Evolutionary conservation across 2,329 filamentous ascomycete genomes (phyloP).

Genomic region (Aspergillus candidus): DNA sequence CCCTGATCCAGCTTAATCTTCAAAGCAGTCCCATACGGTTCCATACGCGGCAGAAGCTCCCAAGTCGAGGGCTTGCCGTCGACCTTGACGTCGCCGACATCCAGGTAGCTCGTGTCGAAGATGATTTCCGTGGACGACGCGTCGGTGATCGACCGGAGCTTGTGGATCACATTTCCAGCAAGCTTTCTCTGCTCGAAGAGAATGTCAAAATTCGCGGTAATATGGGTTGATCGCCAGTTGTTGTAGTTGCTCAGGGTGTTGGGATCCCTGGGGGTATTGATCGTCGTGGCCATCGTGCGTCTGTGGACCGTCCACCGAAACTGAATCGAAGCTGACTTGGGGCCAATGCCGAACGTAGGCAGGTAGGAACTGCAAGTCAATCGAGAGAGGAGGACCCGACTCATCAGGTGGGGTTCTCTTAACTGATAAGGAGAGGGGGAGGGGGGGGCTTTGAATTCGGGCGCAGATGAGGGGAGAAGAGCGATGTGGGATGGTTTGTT

Average conservation of each 20-base stretch:
- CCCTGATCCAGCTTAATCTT: slow-evolving; percentile 45
- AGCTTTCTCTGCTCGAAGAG: slow-evolving; percentile 76
- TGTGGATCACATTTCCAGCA: slow-evolving; percentile 68
- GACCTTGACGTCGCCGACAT: slow-evolving; percentile 65
- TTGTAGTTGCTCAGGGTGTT: slow-evolving; percentile 91
- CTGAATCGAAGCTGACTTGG: slow-evolving; percentile 2
- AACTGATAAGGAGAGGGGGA: no score
- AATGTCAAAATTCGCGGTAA: slow-evolving; percentile 71
- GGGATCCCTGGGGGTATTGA: slow-evolving; percentile 61
- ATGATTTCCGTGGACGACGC: slow-evolving; percentile 69
- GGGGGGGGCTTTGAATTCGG: no score
- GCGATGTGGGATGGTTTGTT: no score
- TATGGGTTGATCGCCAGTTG: slow-evolving; percentile 78
- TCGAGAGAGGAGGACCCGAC: no score
- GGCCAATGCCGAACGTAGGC: no score
- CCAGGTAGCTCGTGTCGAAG: slow-evolving; percentile 79
- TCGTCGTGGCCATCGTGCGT: slow-evolving; percentile 35
- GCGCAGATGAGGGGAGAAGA: no score
- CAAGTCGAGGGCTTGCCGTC: slow-evolving; percentile 61
- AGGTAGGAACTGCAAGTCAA: no score
- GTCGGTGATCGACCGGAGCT: slow-evolving; percentile 70
- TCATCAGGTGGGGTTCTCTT: no score
- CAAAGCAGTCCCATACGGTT: slow-evolving; percentile 57
- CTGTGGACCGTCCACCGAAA: slow-evolving; percentile 10
- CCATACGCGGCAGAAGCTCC: slow-evolving; percentile 62